Evolutionary conservation across 495 filamentous ascomycete species (phyloP), one percentile per base, ranked within the genome.

Genomic region (Penicillium salamii): DNA sequence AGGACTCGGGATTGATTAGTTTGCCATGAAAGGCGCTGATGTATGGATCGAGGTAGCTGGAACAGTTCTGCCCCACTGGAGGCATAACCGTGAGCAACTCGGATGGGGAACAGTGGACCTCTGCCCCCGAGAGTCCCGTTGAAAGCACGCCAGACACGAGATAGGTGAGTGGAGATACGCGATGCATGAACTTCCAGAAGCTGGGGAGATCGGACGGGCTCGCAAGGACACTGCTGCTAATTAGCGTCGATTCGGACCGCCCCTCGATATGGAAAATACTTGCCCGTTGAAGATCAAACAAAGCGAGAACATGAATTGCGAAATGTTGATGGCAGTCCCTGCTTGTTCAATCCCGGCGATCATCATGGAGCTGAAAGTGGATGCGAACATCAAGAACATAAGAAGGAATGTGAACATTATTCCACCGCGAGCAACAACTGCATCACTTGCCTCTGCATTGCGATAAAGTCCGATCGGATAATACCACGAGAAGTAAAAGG

Each of bases 151-250:
- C 79, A 23, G 72, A 75, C 6, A 90, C 78, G 0, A 88, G 66
- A 54, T 91, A 90, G 0, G 83, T 86, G 49, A 91, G 83, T 5
- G 89, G 88, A 5, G 84, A 87, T 42, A 88, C 71, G 21, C 84
- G 83, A 64, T 91, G 89, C 84, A 91, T 88, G 74, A 90, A 91
- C 54, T 87, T 88, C 88, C 88, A 93, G 74, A 91, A 90, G 8
- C 78, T 63, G 8, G 87, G 87, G 21, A 90, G 67, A 2, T 66
- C 71, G 3, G 66, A 55, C 2, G 88, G 85, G 28, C 62, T 75
- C 44, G 85, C 81, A 52, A 91, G 79, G 39, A 91, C 86, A 75
- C 85, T 84, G 21, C 1, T 40, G n/a, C 3, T 12, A 42, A 47
- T 59, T 20, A 65, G 55, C 34, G 28, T 14, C 17, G 19, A n/a